Conservation (phyloP, 2,329 filamentous ascomycete genomes). For the Paecilomyces dactylethromorphus region DNA sequence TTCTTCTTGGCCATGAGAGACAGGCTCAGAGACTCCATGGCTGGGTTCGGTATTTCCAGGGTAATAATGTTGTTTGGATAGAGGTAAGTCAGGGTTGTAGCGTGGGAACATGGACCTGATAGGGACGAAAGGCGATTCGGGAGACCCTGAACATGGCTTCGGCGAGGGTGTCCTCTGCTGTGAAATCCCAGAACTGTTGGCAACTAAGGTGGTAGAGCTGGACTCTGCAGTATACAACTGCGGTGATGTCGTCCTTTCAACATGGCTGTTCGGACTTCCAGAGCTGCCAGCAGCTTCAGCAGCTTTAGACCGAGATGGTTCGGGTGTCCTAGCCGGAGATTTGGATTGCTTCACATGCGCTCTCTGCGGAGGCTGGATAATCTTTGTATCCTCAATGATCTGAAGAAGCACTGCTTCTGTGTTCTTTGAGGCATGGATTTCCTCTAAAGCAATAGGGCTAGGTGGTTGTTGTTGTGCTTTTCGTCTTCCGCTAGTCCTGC, state of each 20-base stretch:
- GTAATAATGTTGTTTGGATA: constrained; percentile 31
- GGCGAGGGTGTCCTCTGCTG: constrained; percentile 1
- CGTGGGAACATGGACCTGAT: constrained; percentile 42
- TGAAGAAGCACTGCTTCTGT: constrained; percentile 32
- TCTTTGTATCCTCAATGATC: constrained; percentile 30
- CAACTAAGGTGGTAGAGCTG: background rate
- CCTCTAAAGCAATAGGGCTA: constrained; percentile 22
- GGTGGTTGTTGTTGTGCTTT: constrained; percentile 13
- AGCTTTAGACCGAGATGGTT: constrained; percentile 9
- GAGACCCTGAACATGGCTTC: constrained; percentile 6
- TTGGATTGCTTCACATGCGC: constrained; percentile 11
- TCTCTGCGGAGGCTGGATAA: constrained; percentile 18
- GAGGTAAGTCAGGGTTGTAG: constrained; percentile 32
- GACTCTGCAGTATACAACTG: background rate
- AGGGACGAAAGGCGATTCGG: constrained; percentile 25
- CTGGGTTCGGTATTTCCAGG: constrained; percentile 15
- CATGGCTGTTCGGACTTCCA: constrained; percentile 8
- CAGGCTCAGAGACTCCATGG: constrained; percentile 7
- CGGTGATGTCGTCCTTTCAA: background rate
- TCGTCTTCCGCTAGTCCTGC: constrained; percentile 18
- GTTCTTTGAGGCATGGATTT: constrained; percentile 18
- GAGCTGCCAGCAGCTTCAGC: background rate
- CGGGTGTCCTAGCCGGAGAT: constrained; percentile 9
- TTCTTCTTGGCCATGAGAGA: constrained; percentile 16
- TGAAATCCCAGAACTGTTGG: constrained; percentile 6